A percentile compares a stretch with the other conserved stretches of the same genome.
Conservation (phyloP, 768 basidiomycete genomes). For the Cantharellus cinnabarinus region DNA sequence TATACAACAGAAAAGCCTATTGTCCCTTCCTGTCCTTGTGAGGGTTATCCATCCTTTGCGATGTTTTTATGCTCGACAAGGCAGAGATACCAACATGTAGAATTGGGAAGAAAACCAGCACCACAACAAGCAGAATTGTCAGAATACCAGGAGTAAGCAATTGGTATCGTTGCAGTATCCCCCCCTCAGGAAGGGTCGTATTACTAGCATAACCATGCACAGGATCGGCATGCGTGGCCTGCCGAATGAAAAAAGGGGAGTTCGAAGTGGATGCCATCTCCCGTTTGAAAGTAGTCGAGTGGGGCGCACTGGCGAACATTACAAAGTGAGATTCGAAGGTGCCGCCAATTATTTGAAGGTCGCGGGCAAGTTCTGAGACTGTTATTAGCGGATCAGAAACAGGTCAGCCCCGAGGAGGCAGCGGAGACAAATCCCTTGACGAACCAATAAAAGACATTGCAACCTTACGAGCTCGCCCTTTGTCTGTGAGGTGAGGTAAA, state of each 20-base stretch:
- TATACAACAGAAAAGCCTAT: background rate
- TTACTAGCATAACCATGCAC: background rate
- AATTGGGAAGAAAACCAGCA: conserved; percentile 7
- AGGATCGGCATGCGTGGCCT: background rate
- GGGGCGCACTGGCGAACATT: too few relatives aligned
- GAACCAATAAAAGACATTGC: too few relatives aligned
- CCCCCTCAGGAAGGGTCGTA: conserved; percentile 1
- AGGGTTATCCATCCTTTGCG: background rate
- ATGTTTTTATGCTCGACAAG: conserved; percentile 6
- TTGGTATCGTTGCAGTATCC: conserved; percentile 9
- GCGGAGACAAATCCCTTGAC: too few relatives aligned
- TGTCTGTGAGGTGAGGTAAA: too few relatives aligned
- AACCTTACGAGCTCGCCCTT: too few relatives aligned
- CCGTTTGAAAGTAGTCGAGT: background rate
- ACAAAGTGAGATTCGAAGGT: too few relatives aligned
- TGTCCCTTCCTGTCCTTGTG: background rate
- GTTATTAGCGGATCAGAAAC: too few relatives aligned
- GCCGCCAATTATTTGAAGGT: too few relatives aligned
- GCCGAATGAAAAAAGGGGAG: background rate
- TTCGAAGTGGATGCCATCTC: background rate
- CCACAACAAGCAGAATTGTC: conserved; percentile 6
- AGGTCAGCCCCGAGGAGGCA: too few relatives aligned
- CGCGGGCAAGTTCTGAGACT: too few relatives aligned
- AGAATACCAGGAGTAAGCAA: conserved; percentile 9
- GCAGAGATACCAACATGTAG: conserved; percentile 7